Conservation (phyloP, 257 asterid species). For the Rehmannia glutinosa region DNA sequence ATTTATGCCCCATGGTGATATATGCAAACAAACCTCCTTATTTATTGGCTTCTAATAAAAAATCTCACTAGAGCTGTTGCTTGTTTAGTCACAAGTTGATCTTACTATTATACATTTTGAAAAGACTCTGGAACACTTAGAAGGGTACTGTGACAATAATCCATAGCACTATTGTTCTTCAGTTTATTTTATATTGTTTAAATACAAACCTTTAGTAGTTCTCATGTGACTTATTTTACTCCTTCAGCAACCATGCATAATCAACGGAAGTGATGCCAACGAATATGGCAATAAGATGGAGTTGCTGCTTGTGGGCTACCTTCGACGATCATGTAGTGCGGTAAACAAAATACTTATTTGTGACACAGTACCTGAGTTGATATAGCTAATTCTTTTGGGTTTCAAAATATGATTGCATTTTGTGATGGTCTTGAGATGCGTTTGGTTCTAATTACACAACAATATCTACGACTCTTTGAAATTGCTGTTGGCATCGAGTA, state of each 20-base stretch:
- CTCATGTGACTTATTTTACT: not conserved
- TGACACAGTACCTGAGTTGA: not conserved
- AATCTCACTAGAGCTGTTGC: not conserved
- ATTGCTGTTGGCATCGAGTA: no score
- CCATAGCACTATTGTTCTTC: not conserved
- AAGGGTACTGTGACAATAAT: not conserved
- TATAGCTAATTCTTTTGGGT: not conserved
- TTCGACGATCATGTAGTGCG: conserved; percentile 42
- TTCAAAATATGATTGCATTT: no score
- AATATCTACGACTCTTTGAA: no score
- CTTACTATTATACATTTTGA: not conserved
- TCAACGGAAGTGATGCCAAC: conserved; percentile 27
- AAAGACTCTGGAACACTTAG: not conserved
- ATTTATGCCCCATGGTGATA: no score
- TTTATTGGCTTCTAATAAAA: no score
- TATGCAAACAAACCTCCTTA: no score
- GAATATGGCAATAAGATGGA: conserved; percentile 39
- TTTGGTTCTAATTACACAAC: no score
- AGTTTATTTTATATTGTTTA: not conserved
- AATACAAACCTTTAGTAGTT: not conserved
- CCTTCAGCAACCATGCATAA: conserved; percentile 46
- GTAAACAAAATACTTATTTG: conserved; percentile 33
- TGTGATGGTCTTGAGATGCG: no score
- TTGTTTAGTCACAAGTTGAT: not conserved
- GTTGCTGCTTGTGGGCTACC: conserved; percentile 60